Evolutionary conservation across 305 asterid species (phyloP), one percentile per base, ranked within the genome.

Genomic region (Fraxinus baroniana): DNA sequence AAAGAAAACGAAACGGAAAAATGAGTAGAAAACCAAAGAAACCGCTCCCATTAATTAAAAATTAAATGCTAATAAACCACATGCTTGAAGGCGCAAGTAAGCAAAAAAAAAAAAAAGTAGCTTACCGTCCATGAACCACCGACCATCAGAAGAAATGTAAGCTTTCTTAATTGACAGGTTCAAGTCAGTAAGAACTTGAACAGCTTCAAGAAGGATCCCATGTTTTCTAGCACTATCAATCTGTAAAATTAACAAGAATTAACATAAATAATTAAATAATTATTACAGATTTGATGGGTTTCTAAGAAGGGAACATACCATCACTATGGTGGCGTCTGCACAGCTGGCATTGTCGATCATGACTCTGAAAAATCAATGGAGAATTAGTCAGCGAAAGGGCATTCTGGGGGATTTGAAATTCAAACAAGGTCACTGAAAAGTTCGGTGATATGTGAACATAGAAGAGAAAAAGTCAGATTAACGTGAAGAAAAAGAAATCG

Each of bases 111-210:
- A 80, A 13, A 24, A 17, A 80, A 3, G 32, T 44, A 3, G 36
- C 93, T 87, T 82, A 94, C 99, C 98, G 82, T 96, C 97, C 99
- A 96, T 96, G 90, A 93, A 94, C 99, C 99, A 96, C 86, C 94
- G 93, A 0, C 98, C 98, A 72, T 96, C 99, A 36, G 98, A 96
- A 33, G 94, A 94, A 64, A 96, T 88, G 87, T 96, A 96, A 64
- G 97, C 99, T 82, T 96, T 96, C 87, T 91, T 93, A 13, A 96
- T 96, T 22, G 97, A 94, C 60, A 96, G 93, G 80, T 96, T 96
- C 88, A 96, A 91, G 85, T 96, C 99, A 20, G 95, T 94, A 84
- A 96, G 83, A 28, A 94, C 95, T 80, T 96, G 98, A 60, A 96
- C 93, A 0, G 98, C 97, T 88, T 94, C 99, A 15, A 96, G 91